A percentile compares a stretch with the other conserved stretches of the same genome.
Evolutionary conservation across 441 rosid genomes (phyloP).

Genomic region (Dalechampia spathulata): DNA sequence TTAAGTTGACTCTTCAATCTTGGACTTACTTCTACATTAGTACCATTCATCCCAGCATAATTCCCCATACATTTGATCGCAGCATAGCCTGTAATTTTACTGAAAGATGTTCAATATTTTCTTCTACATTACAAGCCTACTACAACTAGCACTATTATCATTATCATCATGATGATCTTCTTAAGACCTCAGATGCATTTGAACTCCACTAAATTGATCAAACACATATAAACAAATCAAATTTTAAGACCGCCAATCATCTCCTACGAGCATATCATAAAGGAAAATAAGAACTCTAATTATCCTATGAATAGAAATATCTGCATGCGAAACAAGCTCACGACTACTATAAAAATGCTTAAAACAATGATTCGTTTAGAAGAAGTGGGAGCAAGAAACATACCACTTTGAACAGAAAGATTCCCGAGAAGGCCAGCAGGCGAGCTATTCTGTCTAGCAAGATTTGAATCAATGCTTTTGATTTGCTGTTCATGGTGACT

Average conservation of each 20-base stretch:
- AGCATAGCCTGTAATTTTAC: constrained; percentile 46
- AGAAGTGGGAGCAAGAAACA: constrained; percentile 15
- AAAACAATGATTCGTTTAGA: neutral
- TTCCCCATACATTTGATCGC: constrained; percentile 30
- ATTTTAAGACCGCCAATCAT: too few relatives aligned
- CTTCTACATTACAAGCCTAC: constrained; percentile 2
- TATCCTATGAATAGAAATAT: too few relatives aligned
- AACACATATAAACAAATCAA: too few relatives aligned
- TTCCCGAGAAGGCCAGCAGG: constrained; percentile 64
- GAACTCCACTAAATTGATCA: neutral
- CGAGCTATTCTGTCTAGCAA: constrained; percentile 68
- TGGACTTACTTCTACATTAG: constrained; percentile 47
- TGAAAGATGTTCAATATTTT: constrained; percentile 17
- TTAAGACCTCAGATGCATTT: neutral
- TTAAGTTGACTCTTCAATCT: constrained; percentile 49
- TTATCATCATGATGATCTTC: neutral
- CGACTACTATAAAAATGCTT: too few relatives aligned
- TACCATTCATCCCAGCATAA: constrained; percentile 32
- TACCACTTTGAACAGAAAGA: constrained; percentile 60
- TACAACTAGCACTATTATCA: neutral
- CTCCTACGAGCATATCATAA: too few relatives aligned
- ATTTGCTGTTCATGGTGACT: constrained; percentile 19
- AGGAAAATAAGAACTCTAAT: too few relatives aligned
- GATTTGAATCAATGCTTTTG: constrained; percentile 37
- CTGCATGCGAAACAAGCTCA: too few relatives aligned